These are phyloP conservation scores for Aspergillus tamarii DNA, from an alignment of 2,329 filamentous ascomycete species.

Conservation along the genomic window DNA sequence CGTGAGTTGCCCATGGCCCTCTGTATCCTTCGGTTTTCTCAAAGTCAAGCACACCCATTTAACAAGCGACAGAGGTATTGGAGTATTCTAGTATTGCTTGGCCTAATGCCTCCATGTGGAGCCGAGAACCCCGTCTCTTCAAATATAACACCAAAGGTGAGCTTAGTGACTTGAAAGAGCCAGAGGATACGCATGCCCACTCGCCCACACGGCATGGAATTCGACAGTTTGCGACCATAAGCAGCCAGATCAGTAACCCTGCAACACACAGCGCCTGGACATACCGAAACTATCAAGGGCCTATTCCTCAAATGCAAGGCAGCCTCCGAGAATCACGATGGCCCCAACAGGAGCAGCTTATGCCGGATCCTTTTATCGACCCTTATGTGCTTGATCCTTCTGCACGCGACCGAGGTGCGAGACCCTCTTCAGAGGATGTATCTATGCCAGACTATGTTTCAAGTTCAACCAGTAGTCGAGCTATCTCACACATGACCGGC, in stretches of 20 bases:
- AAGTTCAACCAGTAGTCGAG: slow-evolving; percentile 44
- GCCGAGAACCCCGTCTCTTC: slow-evolving; percentile 47
- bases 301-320: slow-evolving; percentile 29
- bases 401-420: slow-evolving; percentile 34
- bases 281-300: slow-evolving; percentile 35
- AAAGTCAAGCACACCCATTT: slow-evolving; percentile 3
- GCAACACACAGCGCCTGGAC: slow-evolving; percentile 32
- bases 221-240: slow-evolving; percentile 24
- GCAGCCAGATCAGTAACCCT: slow-evolving; percentile 25
- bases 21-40: neutral
- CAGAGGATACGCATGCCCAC: slow-evolving; percentile 63
- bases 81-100: slow-evolving; percentile 76
- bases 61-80: slow-evolving; percentile 62
- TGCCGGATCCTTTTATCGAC: slow-evolving; percentile 48
- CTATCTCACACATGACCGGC: slow-evolving; percentile 45
- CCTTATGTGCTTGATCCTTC: slow-evolving; percentile 34
- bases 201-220: slow-evolving; percentile 56
- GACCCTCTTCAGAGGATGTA: slow-evolving; percentile 48
- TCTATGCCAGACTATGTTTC: slow-evolving; percentile 55
- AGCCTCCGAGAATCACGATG: slow-evolving; percentile 31
- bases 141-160: slow-evolving; percentile 34
- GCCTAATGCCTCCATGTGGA: slow-evolving; percentile 75
- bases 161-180: slow-evolving; percentile 46
- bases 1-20: slow-evolving; percentile 52
- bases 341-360: slow-evolving; percentile 31